These are phyloP conservation scores for Pseudonitzschia delicatissima DNA, from an alignment of 108 stramenopile species.

Conservation along the genomic window DNA sequence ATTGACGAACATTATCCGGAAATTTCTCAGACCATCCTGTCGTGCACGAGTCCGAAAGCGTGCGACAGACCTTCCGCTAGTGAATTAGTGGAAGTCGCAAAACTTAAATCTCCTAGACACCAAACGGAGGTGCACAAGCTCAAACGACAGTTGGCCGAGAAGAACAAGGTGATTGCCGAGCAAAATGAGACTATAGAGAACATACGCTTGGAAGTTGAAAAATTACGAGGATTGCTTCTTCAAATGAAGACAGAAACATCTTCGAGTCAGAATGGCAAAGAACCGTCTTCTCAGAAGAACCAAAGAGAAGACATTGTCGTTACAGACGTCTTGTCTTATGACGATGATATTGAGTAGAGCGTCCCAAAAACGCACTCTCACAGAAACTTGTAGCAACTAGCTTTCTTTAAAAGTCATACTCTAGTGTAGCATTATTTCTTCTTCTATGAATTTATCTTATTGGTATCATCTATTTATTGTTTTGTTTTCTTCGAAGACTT, in stretches of 20 bases:
- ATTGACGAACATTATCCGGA: conserved; percentile 50
- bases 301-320: neutral
- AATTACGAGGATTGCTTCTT: conserved; percentile 7
- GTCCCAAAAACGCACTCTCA: too few relatives aligned
- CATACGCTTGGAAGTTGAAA: conserved; percentile 31
- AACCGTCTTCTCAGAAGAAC: neutral
- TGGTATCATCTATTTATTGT: too few relatives aligned
- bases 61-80: conserved; percentile 56
- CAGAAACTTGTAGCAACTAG: too few relatives aligned
- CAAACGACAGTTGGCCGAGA: conserved; percentile 13
- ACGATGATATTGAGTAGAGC: neutral
- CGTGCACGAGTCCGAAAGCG: conserved; percentile 61
- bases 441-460: too few relatives aligned
- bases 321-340: neutral
- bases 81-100: neutral
- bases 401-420: too few relatives aligned
- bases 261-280: neutral
- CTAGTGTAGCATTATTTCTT: too few relatives aligned
- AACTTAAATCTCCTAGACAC: neutral
- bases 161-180: conserved; percentile 28
- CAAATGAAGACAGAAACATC: too few relatives aligned
- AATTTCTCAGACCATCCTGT: conserved; percentile 48
- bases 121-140: conserved; percentile 2
- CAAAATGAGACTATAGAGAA: conserved; percentile 37
- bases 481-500: neutral